These are phyloP conservation scores for Isatis lusitanica DNA, from an alignment of 441 rosid species.

Conservation along the genomic window DNA sequence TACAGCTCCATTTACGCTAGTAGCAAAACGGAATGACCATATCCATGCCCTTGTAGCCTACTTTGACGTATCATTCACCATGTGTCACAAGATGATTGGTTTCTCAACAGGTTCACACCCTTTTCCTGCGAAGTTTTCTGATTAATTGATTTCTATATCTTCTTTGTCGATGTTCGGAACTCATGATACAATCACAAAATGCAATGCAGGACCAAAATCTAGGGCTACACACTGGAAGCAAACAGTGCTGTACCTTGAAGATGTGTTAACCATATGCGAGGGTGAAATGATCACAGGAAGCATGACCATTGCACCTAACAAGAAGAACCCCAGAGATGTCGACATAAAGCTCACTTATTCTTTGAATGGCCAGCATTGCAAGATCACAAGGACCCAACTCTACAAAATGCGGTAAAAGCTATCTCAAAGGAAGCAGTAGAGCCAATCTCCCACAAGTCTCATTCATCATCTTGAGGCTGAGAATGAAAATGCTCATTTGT, in stretches of 20 bases:
- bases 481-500: neutral
- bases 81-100: slow-evolving; percentile 87
- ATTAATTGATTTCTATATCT: neutral
- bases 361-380: slow-evolving; percentile 14
- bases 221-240: slow-evolving; percentile 96
- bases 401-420: slow-evolving; percentile 2
- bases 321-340: slow-evolving; percentile 85
- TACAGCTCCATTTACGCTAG: slow-evolving; percentile 84
- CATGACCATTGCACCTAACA: slow-evolving; percentile 85
- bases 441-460: neutral
- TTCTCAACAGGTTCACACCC: slow-evolving; percentile 82
- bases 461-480: slow-evolving; percentile 5
- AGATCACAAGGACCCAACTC: neutral
- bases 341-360: slow-evolving; percentile 62
- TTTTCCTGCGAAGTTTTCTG: slow-evolving; percentile 3
- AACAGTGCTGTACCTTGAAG: slow-evolving; percentile 90
- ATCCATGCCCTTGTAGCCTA: slow-evolving; percentile 97
- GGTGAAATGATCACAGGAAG: slow-evolving; percentile 51
- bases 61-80: slow-evolving; percentile 94
- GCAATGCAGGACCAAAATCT: slow-evolving; percentile 45
- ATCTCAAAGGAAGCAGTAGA: neutral
- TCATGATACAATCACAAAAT: slow-evolving; percentile 30
- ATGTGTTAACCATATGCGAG: slow-evolving; percentile 85
- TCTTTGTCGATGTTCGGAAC: neutral
- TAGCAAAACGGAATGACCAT: slow-evolving; percentile 85